Base-by-base conservation (phyloP, 2,329 filamentous ascomycete genomes). In the Chaetomium globosum region DNA sequence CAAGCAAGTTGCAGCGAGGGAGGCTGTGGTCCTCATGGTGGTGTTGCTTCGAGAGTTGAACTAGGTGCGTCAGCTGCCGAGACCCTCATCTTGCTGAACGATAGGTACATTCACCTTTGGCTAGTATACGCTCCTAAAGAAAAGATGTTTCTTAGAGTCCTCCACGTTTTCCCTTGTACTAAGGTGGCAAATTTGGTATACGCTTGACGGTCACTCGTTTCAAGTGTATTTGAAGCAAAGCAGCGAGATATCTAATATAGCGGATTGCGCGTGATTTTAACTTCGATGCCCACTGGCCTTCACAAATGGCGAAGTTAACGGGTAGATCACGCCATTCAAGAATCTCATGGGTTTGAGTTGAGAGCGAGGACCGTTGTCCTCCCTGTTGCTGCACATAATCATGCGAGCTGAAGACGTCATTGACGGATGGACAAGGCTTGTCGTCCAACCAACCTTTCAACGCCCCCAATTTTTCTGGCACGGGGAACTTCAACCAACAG, bases 31-130 rank as follows among this genome's bases (percentile, higher is more conserved):
- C 58, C 65, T 74, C 72, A 73, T 73, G 66, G 63, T 31, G 71
- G 65, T 55, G 19, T 39, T 12, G n/a, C 28, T 19, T 23, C 30
- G 26, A 16, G 54, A 31, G 49, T 52, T 49, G 51, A 57, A 61
- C 73, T 73, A 64, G 55, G 56, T 67, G 63, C 61, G 71, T 74
- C 66, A 74, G 73, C 67, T 53, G 59, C 49, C 52, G 48, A 16
- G 9, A 55, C 66, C 61, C 64, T 65, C 69, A 72, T 73, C 59
- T 31, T 63, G 53, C 51, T 36, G 31, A 65, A 61, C 33, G 63
- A 63, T 71, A 73, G 70, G 65, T 74, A 74, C 72, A 73, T 74
- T 73, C 72, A 74, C 72, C 71, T 74, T 72, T 57, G 63, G 59
- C 30, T 63, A 69, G 65, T 57, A 51, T 68, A 69, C 65, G 67